These are phyloP conservation scores for Carallia pectinifolia DNA, from an alignment of 345 rosid genomes.

Conservation along the genomic window DNA sequence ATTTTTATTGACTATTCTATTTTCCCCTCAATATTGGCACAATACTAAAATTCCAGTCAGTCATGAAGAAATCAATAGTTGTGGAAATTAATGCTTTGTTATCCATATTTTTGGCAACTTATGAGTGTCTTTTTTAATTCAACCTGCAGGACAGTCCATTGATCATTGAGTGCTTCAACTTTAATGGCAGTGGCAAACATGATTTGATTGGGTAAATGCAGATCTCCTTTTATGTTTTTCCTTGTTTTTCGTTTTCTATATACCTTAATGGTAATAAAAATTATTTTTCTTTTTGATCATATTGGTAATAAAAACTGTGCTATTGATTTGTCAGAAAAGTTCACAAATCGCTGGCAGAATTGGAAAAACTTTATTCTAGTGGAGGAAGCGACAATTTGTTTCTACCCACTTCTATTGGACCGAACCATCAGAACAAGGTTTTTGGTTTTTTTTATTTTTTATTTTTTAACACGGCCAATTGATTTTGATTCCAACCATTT, in stretches of 20 bases:
- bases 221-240: constrained; percentile 7
- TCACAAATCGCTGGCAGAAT: constrained; percentile 68
- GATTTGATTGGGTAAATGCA: constrained; percentile 62
- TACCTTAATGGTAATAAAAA: constrained; percentile 13
- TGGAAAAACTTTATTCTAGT: constrained; percentile 61
- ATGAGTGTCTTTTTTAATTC: constrained; percentile 6
- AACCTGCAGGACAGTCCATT: constrained; percentile 58
- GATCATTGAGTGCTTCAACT: constrained; percentile 65
- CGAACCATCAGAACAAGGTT: constrained; percentile 61
- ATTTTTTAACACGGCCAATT: background rate
- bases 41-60: too few relatives aligned
- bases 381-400: constrained; percentile 51
- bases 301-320: background rate
- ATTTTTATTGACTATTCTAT: constrained; percentile 1
- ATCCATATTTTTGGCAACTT: constrained; percentile 9
- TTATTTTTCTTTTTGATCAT: background rate
- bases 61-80: too few relatives aligned
- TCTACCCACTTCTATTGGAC: constrained; percentile 58
- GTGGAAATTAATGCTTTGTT: background rate
- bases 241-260: background rate
- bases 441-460: background rate
- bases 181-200: constrained; percentile 64
- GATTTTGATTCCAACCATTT: constrained; percentile 7
- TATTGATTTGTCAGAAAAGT: constrained; percentile 53
- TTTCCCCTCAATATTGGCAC: too few relatives aligned